Percentiles rank a stretch among this genome's conserved stretches.
Conservation (phyloP, 495 filamentous ascomycete species). For the Trypethelium eluteriae region DNA sequence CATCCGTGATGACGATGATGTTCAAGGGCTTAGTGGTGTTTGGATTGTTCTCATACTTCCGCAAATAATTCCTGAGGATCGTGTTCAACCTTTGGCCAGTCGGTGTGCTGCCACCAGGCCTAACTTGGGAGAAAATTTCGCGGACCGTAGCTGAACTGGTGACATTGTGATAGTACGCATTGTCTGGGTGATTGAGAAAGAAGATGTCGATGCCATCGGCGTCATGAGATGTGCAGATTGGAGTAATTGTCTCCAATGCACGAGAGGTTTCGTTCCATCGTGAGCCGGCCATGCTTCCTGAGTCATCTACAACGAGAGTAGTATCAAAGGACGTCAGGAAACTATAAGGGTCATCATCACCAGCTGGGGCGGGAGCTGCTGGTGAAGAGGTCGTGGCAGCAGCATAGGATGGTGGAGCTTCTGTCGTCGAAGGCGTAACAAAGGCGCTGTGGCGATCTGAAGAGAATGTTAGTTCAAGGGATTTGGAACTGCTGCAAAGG, state of each 20-base stretch:
- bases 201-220: conserved; percentile 86
- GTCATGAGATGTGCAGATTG: conserved; percentile 78
- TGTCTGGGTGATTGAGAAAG: conserved; percentile 67
- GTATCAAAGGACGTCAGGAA: conserved; percentile 88
- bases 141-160: conserved; percentile 45
- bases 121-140: conserved; percentile 59
- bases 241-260: conserved; percentile 70
- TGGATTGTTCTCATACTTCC: conserved; percentile 34
- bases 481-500: too few species aligned
- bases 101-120: conserved; percentile 60
- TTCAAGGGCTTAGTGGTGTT: conserved; percentile 72
- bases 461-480: conserved; percentile 11
- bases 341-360: conserved; percentile 60
- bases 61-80: conserved; percentile 68
- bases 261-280: conserved; percentile 69
- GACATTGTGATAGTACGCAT: conserved; percentile 49
- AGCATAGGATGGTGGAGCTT: conserved; percentile 44
- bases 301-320: conserved; percentile 90
- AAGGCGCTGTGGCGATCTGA: conserved; percentile 36
- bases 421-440: conserved; percentile 34
- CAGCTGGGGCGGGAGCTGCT: conserved; percentile 15
- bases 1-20: conserved; percentile 90
- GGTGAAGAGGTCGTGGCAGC: conserved; percentile 26
- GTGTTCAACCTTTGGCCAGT: conserved; percentile 65
- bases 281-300: conserved; percentile 70